A percentile compares a stretch with the other conserved stretches of the same genome.
Evolutionary conservation across 495 filamentous ascomycete species (phyloP).

Genomic region (Oidiodendron maius): DNA sequence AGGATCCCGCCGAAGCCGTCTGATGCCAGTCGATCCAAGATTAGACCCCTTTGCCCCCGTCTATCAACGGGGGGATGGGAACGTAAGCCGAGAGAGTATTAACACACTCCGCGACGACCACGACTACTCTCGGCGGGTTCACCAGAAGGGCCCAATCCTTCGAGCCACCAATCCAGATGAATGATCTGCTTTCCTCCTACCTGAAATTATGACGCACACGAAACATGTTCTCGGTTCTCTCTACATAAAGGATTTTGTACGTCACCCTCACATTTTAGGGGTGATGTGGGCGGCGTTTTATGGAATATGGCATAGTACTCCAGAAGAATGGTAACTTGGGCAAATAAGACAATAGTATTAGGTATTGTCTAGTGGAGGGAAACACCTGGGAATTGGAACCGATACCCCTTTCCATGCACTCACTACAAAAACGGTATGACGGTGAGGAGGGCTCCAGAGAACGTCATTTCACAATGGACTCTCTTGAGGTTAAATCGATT

Average conservation of each 20-base stretch:
- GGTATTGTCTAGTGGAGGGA: neutral
- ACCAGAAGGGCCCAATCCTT: constrained; percentile 36
- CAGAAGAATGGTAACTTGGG: too few relatives aligned
- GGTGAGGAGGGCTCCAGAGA: neutral
- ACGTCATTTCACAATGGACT: too few relatives aligned
- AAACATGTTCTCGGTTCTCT: constrained; percentile 7
- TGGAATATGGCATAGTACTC: too few relatives aligned
- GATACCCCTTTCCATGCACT: neutral
- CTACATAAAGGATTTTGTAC: constrained; percentile 11
- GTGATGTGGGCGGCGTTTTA: constrained; percentile 4
- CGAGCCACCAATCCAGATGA: constrained; percentile 45
- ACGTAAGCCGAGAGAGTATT: constrained; percentile 46
- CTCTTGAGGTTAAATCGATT: neutral
- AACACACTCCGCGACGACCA: constrained; percentile 49
- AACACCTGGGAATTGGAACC: neutral
- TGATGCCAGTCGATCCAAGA: constrained; percentile 50
- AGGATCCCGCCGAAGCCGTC: constrained; percentile 36
- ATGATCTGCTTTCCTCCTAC: constrained; percentile 1
- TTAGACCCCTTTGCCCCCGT: constrained; percentile 45
- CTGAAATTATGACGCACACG: constrained; percentile 8
- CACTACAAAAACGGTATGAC: neutral
- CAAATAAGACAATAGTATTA: neutral
- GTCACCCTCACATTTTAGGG: constrained; percentile 1
- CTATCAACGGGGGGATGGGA: constrained; percentile 37
- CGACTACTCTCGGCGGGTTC: constrained; percentile 44